Evolutionary conservation across 805 yeast genomes (phyloP).

Genomic region (Myxozyma nipponensis): DNA sequence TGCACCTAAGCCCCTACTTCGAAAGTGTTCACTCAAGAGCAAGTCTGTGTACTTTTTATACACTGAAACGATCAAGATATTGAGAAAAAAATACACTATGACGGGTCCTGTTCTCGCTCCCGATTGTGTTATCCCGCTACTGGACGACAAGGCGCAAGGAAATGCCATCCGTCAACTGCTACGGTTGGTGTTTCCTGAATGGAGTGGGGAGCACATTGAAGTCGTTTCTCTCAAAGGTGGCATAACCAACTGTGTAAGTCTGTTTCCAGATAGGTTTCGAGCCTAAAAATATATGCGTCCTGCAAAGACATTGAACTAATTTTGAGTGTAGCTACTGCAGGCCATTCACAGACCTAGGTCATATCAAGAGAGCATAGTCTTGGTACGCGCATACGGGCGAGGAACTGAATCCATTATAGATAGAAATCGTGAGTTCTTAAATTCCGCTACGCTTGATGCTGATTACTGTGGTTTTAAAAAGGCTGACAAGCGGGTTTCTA

Average conservation of each 20-base stretch:
- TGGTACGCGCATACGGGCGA: conserved; percentile 69
- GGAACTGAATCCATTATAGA: conserved; percentile 71
- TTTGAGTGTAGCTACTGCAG: conserved; percentile 12
- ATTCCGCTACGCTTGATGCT: not conserved
- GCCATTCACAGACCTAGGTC: conserved; percentile 12
- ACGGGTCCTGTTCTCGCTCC: conserved; percentile 16
- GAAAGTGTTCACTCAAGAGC: too few relatives aligned
- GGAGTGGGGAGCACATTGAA: conserved; percentile 10
- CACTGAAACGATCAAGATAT: too few relatives aligned
- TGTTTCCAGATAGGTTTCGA: too few relatives aligned
- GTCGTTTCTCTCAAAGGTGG: conserved; percentile 21
- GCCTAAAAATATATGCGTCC: not conserved
- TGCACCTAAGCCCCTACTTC: too few relatives aligned
- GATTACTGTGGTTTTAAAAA: not conserved
- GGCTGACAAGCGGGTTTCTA: not conserved
- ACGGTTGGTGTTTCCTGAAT: conserved; percentile 16
- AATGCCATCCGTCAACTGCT: conserved; percentile 10
- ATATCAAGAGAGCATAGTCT: conserved; percentile 21
- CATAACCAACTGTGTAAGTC: conserved; percentile 24
- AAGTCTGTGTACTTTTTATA: too few relatives aligned
- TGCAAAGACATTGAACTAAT: not conserved
- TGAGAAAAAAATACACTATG: too few relatives aligned
- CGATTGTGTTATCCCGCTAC: conserved; percentile 12
- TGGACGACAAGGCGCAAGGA: conserved; percentile 10
- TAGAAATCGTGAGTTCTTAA: conserved; percentile 47